A percentile compares a stretch with the other conserved stretches of the same genome.
Evolutionary conservation across 306 rosid genomes (phyloP).

Genomic region (Cicer pinnatifidum): DNA sequence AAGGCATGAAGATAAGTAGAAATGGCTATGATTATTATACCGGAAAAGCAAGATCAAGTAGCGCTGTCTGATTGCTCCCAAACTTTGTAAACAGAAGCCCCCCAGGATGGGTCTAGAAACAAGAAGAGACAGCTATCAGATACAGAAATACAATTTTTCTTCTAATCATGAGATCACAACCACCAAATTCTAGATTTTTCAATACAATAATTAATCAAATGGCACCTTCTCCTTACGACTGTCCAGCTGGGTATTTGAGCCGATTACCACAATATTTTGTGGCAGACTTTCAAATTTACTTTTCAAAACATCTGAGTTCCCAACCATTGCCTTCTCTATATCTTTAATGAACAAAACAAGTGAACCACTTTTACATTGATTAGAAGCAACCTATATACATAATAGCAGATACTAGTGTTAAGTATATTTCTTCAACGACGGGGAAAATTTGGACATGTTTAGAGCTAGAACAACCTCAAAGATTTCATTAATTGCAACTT

Average conservation of each 20-base stretch:
- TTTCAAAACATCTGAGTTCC: conserved; percentile 69
- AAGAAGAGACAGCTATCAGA: conserved; percentile 33
- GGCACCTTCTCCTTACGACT: conserved; percentile 86
- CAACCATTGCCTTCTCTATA: conserved; percentile 77
- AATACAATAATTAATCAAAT: conserved; percentile 38
- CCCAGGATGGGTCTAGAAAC: conserved; percentile 75
- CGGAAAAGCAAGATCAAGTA: conserved; percentile 96
- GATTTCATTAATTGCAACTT: conserved; percentile 74
- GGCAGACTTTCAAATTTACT: conserved; percentile 77
- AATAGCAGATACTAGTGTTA: conserved; percentile 23
- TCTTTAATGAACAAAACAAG: conserved; percentile 85
- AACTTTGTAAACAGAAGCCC: conserved; percentile 87
- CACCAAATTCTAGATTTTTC: conserved; percentile 25
- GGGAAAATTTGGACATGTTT: conserved; percentile 31
- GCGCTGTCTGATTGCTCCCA: conserved; percentile 89
- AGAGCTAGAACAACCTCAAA: conserved; percentile 68
- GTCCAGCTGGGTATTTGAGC: conserved; percentile 88
- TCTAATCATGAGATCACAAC: not conserved
- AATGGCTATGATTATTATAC: conserved; percentile 51
- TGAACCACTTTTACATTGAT: conserved; percentile 67
- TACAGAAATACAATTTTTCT: conserved; percentile 6
- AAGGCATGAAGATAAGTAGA: conserved; percentile 1
- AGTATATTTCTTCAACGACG: conserved; percentile 40
- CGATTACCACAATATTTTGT: conserved; percentile 79
- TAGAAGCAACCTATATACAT: conserved; percentile 63